Base-by-base conservation (phyloP, 2,329 filamentous ascomycete genomes). In the Blastomyces percursus region DNA sequence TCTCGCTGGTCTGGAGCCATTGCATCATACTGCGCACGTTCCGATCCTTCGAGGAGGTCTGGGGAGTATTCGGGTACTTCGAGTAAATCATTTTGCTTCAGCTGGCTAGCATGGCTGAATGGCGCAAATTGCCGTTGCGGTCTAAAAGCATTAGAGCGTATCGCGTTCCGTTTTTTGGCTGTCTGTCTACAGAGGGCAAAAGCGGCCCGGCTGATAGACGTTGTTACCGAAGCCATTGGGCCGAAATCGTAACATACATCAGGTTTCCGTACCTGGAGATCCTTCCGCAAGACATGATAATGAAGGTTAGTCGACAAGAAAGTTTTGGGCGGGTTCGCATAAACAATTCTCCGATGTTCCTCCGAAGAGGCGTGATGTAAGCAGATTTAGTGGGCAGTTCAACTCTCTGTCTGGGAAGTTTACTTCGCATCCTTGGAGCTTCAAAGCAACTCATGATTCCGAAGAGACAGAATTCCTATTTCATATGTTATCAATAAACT, bases 171-270 rank as follows among this genome's bases (percentile, higher is more conserved):
- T 59, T 64, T 65, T 19, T 63, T 48, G 24, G 65, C 68, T 56
- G 70, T 70, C 69, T 72, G 71, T 54, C 70, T 71, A 64, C 69
- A 69, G 61, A 76, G 59, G 46, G 69, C 66, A 16, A 73, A 64
- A 63, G 73, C 71, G 59, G 72, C 68, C 56, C 73, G 74, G 70
- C 71, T 69, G 68, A 78, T 68, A 65, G 70, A 75, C 69, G 73
- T 71, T 63, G 74, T 69, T 66, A 70, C 69, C 63, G 71, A 72
- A 67, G 75, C 76, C 76, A 78, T 78, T 72, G 70, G 67, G 64
- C 62, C 61, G 59, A 64, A 62, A 63, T 65, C 62, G 66, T 59
- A 60, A 61, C 59, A 63, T 59, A 61, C 50, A 46, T 50, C 42
- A 42, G 14, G 35, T n/a, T 46, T 59, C 42, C 27, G 42, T 24